Conservation (phyloP, 2,329 filamentous ascomycete genomes). For the Botrytis aclada region DNA sequence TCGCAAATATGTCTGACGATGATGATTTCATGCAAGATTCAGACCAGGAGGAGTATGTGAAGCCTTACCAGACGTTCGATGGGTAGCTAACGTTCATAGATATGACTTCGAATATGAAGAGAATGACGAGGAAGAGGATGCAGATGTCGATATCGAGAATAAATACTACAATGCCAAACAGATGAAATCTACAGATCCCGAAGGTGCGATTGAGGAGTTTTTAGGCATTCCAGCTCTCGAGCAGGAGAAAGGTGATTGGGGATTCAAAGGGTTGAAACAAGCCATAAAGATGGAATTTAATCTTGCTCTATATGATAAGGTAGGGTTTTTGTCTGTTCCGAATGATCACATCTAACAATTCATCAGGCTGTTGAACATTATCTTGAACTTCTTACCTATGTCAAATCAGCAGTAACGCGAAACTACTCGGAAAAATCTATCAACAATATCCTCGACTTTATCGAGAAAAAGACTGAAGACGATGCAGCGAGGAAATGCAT, state of each 20-base stretch:
- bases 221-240: conserved; percentile 82
- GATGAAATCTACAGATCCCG: conserved; percentile 80
- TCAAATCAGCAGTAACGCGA: conserved; percentile 92
- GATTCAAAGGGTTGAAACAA: conserved; percentile 96
- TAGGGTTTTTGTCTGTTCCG: conserved; percentile 38
- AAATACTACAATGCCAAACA: conserved; percentile 99
- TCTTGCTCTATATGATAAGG: conserved; percentile 82
- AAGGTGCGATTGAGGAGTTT: conserved; percentile 89
- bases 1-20: conserved; percentile 49
- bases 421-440: conserved; percentile 99
- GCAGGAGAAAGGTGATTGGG: conserved; percentile 93
- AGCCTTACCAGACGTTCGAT: conserved; percentile 16
- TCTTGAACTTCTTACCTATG: conserved; percentile 90
- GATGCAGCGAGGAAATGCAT: conserved; percentile 74
- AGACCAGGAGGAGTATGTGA: conserved; percentile 73
- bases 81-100: conserved; percentile 42
- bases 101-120: conserved; percentile 98
- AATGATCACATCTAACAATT: conserved; percentile 14
- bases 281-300: conserved; percentile 97
- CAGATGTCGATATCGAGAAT: conserved; percentile 95
- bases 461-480: conserved; percentile 82
- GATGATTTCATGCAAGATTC: conserved; percentile 95
- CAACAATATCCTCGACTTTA: conserved; percentile 98
- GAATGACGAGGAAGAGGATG: conserved; percentile 78
- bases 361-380: conserved; percentile 84